Conservation (phyloP, 345 rosid species). For the Alliaria petiolata region DNA sequence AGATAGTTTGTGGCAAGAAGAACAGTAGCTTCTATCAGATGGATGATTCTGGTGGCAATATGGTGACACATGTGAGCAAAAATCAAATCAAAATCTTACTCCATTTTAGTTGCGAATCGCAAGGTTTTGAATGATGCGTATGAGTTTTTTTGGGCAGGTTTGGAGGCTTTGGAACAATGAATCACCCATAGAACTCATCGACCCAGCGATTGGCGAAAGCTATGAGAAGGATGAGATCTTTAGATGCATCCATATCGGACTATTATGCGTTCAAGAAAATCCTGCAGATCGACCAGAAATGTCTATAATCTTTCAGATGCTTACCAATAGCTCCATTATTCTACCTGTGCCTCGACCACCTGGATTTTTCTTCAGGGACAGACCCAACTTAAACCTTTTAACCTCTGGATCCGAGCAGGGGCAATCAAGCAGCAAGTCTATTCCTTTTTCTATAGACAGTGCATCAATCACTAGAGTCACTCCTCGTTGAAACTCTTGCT, state of each 20-base stretch:
- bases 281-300: conserved; percentile 38
- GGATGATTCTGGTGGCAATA: conserved; percentile 1
- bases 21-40: conserved; percentile 23
- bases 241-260: conserved; percentile 20
- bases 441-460: neutral
- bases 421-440: neutral
- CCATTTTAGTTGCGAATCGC: neutral
- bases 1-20: conserved; percentile 34
- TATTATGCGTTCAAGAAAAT: conserved; percentile 11
- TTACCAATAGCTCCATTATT: conserved; percentile 19
- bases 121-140: neutral
- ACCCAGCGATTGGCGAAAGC: neutral
- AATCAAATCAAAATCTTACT: neutral
- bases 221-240: neutral
- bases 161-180: conserved; percentile 6
- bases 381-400: neutral
- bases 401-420: neutral
- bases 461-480: neutral
- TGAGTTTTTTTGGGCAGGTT: neutral
- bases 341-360: conserved; percentile 37
- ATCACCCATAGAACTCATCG: conserved; percentile 1
- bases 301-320: conserved; percentile 35
- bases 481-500: neutral
- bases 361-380: conserved; percentile 23
- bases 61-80: neutral